Evolutionary conservation across 331 rosid species (phyloP).

Genomic region (Malus hybrid): DNA sequence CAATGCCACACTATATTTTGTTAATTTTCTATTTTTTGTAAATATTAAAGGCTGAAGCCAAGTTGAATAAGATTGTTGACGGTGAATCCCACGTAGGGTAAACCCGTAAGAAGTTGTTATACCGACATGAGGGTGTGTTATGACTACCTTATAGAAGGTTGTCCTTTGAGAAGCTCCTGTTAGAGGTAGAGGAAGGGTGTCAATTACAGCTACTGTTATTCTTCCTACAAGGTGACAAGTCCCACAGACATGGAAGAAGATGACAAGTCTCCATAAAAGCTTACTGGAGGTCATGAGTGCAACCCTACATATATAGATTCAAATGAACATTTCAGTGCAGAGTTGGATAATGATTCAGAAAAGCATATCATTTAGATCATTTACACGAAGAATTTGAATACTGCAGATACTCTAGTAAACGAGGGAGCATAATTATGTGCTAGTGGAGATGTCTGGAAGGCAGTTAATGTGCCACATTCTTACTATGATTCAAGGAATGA

Average conservation of each 20-base stretch:
- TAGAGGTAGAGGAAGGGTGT: too few relatives aligned
- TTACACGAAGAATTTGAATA: slow-evolving; percentile 23
- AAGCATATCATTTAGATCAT: slow-evolving; percentile 24
- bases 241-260: slow-evolving; percentile 5
- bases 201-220: too few relatives aligned
- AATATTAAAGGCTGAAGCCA: too few relatives aligned
- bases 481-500: slow-evolving; percentile 42
- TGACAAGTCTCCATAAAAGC: slow-evolving; percentile 23
- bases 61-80: too few relatives aligned
- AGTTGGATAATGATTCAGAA: slow-evolving; percentile 38
- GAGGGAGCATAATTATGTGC: slow-evolving; percentile 40
- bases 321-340: slow-evolving; percentile 22
- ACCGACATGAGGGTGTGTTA: too few relatives aligned
- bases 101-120: too few relatives aligned
- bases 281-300: slow-evolving; percentile 19
- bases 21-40: too few relatives aligned
- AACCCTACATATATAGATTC: slow-evolving; percentile 25
- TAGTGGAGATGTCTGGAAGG: slow-evolving; percentile 49
- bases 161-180: too few relatives aligned
- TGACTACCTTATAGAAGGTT: too few relatives aligned
- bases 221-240: slow-evolving; percentile 3
- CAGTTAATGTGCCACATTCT: slow-evolving; percentile 51
- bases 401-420: slow-evolving; percentile 28
- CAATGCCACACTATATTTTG: too few relatives aligned
- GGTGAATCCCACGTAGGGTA: too few relatives aligned